Percentiles rank a stretch among this genome's conserved stretches.
Conservation (phyloP, 345 rosid species). For the Ricinus communis region DNA sequence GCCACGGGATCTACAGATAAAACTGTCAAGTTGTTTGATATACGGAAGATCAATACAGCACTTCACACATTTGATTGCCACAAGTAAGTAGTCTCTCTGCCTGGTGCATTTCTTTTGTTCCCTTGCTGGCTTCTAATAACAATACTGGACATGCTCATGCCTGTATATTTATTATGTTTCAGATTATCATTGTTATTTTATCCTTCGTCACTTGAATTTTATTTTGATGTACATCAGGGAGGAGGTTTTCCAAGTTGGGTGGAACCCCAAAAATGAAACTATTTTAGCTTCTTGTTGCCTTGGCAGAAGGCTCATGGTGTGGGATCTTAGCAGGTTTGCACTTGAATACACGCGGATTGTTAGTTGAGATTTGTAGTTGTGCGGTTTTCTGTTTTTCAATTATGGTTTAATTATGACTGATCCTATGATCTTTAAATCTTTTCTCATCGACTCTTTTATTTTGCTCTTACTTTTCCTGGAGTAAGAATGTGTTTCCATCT, state of each 20-base stretch:
- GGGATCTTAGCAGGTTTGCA: conserved; percentile 98
- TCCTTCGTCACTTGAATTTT: conserved; percentile 3
- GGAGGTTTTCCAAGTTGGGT: conserved; percentile 99
- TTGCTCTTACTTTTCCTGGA: not conserved
- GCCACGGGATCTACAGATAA: conserved; percentile 99
- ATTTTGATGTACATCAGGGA: conserved; percentile 53
- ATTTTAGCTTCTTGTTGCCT: conserved; percentile 98
- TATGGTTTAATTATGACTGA: not conserved
- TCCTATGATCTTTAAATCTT: not conserved
- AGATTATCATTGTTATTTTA: not conserved
- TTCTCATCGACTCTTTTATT: not conserved
- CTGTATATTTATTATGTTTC: too few species aligned
- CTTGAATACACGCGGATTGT: not conserved
- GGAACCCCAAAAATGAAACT: conserved; percentile 98
- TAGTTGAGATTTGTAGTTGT: conserved; percentile 2
- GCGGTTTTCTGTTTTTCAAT: not conserved
- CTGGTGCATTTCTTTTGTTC: not conserved
- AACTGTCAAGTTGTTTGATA: conserved; percentile 91
- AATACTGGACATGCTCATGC: not conserved
- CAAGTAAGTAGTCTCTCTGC: conserved; percentile 53
- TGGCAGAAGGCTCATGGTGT: conserved; percentile 98
- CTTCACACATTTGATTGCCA: conserved; percentile 95
- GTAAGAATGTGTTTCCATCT: not conserved
- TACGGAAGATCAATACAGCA: conserved; percentile 77
- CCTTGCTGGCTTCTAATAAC: not conserved